phyloP scores from a whole-genome alignment of 2,329 filamentous ascomycete genomes.

The Pseudogymnoascus sp. region DNA sequence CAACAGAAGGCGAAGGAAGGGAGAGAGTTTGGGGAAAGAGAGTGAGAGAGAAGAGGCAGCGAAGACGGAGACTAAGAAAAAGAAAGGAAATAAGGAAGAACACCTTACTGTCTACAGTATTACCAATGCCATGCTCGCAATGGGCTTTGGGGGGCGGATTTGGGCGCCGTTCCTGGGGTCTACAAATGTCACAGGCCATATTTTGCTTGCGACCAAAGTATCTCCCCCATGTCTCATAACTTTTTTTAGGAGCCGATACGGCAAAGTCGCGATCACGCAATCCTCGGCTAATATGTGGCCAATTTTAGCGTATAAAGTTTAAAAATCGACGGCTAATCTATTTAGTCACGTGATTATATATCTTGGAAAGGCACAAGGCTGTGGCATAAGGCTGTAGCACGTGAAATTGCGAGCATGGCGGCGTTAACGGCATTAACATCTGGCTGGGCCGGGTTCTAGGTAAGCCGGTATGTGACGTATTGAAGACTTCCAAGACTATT shows the following conservation, averaged over 20 bases:
- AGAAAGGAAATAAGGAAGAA: conserved; percentile 15
- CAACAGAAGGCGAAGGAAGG: not conserved
- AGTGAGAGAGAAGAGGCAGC: conserved; percentile 7
- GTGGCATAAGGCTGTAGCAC: too few relatives aligned
- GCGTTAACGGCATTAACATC: not conserved
- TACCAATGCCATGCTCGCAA: not conserved
- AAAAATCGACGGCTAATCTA: not conserved
- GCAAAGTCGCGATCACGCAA: conserved; percentile 13
- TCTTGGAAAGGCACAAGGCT: not conserved
- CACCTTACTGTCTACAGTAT: conserved; percentile 7
- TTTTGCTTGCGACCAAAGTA: conserved; percentile 11
- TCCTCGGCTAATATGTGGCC: not conserved
- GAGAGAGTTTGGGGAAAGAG: conserved; percentile 9
- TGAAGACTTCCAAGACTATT: not conserved
- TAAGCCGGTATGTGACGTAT: not conserved
- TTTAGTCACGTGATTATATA: not conserved
- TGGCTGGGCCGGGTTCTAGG: not conserved
- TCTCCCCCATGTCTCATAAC: conserved; percentile 13
- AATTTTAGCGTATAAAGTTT: conserved; percentile 4
- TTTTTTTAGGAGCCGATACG: conserved; percentile 13
- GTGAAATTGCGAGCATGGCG: not conserved
- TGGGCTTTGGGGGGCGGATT: not conserved
- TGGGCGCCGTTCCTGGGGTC: conserved; percentile 3
- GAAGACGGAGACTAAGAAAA: conserved; percentile 18
- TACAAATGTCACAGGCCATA: conserved; percentile 5